phyloP scores from a whole-genome alignment of 1,139 yeast genomes.

The Pichia norvegensis region DNA sequence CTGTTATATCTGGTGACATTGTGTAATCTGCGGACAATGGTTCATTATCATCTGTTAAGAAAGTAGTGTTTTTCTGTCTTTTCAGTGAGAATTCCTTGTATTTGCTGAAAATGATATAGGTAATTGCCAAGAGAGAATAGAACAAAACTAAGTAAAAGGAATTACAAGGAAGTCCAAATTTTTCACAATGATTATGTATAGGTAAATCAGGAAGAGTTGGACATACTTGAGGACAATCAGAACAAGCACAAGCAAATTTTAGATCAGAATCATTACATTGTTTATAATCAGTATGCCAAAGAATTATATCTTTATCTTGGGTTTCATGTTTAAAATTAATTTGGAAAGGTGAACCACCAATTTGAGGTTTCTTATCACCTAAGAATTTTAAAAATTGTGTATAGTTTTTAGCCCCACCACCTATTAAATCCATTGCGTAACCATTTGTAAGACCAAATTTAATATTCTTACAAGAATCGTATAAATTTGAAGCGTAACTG shows the following conservation, averaged over 20 bases:
- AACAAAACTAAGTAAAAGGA: slow-evolving; percentile 52
- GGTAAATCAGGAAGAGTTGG: slow-evolving; percentile 51
- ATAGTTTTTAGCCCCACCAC: slow-evolving; percentile 86
- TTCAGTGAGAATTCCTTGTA: slow-evolving; percentile 26
- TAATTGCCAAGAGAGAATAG: slow-evolving; percentile 33
- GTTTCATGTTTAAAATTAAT: slow-evolving; percentile 60
- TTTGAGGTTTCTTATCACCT: slow-evolving; percentile 87
- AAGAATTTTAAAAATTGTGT: slow-evolving; percentile 70
- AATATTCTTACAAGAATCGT: slow-evolving; percentile 79
- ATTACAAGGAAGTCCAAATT: slow-evolving; percentile 65
- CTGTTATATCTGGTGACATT: slow-evolving; percentile 19
- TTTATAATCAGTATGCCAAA: slow-evolving; percentile 33
- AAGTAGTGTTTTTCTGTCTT: not conserved
- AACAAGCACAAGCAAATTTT: slow-evolving; percentile 71
- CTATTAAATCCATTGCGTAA: slow-evolving; percentile 91
- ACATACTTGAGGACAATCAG: slow-evolving; percentile 80
- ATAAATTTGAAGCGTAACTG: slow-evolving; percentile 54
- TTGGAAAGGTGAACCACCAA: slow-evolving; percentile 95
- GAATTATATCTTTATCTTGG: slow-evolving; percentile 19
- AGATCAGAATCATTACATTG: slow-evolving; percentile 55
- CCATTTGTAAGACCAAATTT: slow-evolving; percentile 95
- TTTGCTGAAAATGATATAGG: slow-evolving; percentile 36
- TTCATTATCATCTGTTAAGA: slow-evolving; percentile 16
- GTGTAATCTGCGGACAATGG: slow-evolving; percentile 5
- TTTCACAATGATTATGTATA: slow-evolving; percentile 37